Percentiles rank a stretch among this genome's conserved stretches.
Evolutionary conservation across 495 filamentous ascomycete genomes (phyloP).

Genomic region (Rhypophila decipiens): DNA sequence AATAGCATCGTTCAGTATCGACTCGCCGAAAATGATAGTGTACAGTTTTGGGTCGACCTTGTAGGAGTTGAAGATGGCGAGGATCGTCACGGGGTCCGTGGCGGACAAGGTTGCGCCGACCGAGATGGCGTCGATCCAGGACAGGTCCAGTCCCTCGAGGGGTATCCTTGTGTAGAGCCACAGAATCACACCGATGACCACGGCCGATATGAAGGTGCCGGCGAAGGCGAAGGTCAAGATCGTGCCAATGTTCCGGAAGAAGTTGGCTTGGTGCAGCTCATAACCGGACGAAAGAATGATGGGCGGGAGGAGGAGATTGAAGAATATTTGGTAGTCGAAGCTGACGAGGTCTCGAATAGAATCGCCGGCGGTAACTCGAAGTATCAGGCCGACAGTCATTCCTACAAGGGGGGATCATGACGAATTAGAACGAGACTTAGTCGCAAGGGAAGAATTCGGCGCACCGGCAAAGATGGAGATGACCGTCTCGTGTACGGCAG

Average conservation of each 20-base stretch:
- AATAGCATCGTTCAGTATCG: slow-evolving; percentile 95
- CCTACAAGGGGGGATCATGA: slow-evolving; percentile 42
- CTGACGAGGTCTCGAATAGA: slow-evolving; percentile 82
- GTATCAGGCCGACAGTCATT: slow-evolving; percentile 89
- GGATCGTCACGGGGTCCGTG: slow-evolving; percentile 93
- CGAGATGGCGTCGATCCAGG: slow-evolving; percentile 89
- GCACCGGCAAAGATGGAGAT: slow-evolving; percentile 94
- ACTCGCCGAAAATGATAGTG: slow-evolving; percentile 96
- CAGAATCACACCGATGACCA: slow-evolving; percentile 81
- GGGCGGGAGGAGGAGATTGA: slow-evolving; percentile 93
- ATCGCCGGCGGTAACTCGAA: slow-evolving; percentile 70
- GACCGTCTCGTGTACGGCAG: slow-evolving; percentile 96
- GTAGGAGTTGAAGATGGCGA: slow-evolving; percentile 98
- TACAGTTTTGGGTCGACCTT: slow-evolving; percentile 98
- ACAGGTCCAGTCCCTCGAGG: slow-evolving; percentile 75
- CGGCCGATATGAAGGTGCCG: slow-evolving; percentile 92
- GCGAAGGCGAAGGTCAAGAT: slow-evolving; percentile 98
- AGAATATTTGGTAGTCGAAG: slow-evolving; percentile 98
- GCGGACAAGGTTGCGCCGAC: slow-evolving; percentile 94
- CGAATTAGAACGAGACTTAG: not conserved
- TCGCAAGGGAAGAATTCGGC: slow-evolving; percentile 14
- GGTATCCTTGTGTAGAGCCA: slow-evolving; percentile 85
- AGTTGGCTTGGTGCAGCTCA: slow-evolving; percentile 95
- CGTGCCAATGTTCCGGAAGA: slow-evolving; percentile 96
- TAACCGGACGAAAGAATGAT: slow-evolving; percentile 97